These are phyloP conservation scores for Oryza longistaminata DNA, from an alignment of 176 grass and related monocot species.

Conservation along the genomic window DNA sequence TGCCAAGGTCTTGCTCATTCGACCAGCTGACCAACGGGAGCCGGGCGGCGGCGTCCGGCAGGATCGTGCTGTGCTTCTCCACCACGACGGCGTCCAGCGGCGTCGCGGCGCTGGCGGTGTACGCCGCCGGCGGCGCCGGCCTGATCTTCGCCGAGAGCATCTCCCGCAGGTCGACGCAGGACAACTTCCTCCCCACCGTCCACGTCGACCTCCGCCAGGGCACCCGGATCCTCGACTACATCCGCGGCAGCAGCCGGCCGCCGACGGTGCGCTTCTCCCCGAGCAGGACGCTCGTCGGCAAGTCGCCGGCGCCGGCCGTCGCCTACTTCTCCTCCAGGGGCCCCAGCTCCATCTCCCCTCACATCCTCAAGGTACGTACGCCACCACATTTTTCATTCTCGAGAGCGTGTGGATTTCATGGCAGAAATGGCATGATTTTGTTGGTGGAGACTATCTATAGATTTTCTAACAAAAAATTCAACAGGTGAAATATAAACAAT, in stretches of 20 bases:
- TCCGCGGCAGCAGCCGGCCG: constrained; percentile 31
- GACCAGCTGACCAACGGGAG: constrained; percentile 45
- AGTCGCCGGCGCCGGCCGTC: constrained; percentile 60
- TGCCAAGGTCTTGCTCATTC: constrained; percentile 53
- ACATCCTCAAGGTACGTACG: constrained; percentile 87
- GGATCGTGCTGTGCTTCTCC: constrained; percentile 77
- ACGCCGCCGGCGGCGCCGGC: constrained; percentile 51
- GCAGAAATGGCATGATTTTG: not conserved
- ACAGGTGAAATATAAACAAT: no score
- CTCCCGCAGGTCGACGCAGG: constrained; percentile 50
- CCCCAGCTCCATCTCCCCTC: constrained; percentile 67
- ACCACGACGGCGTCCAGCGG: constrained; percentile 48
- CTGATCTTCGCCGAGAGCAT: constrained; percentile 73
- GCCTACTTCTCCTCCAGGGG: constrained; percentile 88
- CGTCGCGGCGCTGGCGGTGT: constrained; percentile 56
- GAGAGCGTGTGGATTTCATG: no score
- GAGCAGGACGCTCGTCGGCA: constrained; percentile 58
- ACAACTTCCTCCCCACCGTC: constrained; percentile 67
- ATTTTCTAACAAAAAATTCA: no score
- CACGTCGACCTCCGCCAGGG: constrained; percentile 72
- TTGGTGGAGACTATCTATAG: no score
- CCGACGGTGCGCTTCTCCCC: constrained; percentile 45
- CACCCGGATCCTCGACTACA: constrained; percentile 82
- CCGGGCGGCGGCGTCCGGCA: constrained; percentile 40
- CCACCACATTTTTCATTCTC: not conserved